Percentiles rank a stretch among this genome's conserved stretches.
Evolutionary conservation across 345 rosid genomes (phyloP).

Genomic region (Luvunga scandens): DNA sequence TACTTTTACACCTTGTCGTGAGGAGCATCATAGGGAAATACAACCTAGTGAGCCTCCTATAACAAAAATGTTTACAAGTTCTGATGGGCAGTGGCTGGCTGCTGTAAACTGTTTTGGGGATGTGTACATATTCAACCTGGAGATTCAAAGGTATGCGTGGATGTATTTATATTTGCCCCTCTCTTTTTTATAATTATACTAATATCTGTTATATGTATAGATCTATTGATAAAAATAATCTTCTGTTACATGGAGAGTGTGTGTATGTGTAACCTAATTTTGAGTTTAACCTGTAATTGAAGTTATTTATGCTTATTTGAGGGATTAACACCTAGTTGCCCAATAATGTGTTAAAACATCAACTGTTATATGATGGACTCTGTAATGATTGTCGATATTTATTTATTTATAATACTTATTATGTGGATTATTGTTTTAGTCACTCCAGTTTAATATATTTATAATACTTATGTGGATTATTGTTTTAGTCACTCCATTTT

Average conservation of each 20-base stretch:
- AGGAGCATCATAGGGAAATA: constrained; percentile 43
- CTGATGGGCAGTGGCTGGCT: constrained; percentile 91
- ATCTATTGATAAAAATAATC: background rate
- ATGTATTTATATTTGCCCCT: no score
- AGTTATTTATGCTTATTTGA: background rate
- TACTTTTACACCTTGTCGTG: constrained; percentile 57
- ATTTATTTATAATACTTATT: background rate
- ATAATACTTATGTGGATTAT: background rate
- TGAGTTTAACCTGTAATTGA: background rate
- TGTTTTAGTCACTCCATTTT: background rate
- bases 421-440: background rate
- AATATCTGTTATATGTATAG: background rate
- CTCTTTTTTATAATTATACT: background rate
- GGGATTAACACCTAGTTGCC: background rate
- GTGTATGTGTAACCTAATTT: background rate
- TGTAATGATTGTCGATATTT: background rate
- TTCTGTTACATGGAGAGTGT: background rate
- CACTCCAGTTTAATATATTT: background rate
- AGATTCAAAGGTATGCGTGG: constrained; percentile 60
- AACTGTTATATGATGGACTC: background rate
- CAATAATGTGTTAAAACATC: background rate
- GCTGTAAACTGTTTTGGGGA: constrained; percentile 95
- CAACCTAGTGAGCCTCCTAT: constrained; percentile 74
- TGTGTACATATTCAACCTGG: constrained; percentile 73
- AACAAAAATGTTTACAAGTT: constrained; percentile 81